These are phyloP conservation scores for Poteriospumella lacustris DNA, from an alignment of 108 stramenopile genomes.

Conservation along the genomic window DNA sequence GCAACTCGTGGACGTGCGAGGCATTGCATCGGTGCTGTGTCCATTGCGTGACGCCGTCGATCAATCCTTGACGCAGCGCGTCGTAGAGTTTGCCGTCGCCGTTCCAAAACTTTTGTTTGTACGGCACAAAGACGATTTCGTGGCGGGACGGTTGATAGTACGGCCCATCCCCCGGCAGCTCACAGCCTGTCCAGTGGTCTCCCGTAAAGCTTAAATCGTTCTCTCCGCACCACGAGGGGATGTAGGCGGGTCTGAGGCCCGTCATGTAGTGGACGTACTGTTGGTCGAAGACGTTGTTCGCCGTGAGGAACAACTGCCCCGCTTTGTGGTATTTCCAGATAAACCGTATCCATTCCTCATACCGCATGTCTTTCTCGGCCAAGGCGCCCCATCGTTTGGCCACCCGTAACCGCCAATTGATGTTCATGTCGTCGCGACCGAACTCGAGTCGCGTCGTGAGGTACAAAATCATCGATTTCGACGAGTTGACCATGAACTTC, in stretches of 20 bases:
- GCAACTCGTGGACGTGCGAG: background rate
- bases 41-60: no score
- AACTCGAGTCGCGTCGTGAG: constrained; percentile 26
- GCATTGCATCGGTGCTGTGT: no score
- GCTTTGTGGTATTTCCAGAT: background rate
- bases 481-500: background rate
- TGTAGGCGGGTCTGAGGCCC: background rate
- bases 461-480: constrained; percentile 13
- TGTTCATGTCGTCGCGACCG: constrained; percentile 16
- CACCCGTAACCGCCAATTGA: constrained; percentile 3
- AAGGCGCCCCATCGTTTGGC: background rate
- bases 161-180: background rate
- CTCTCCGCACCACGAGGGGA: constrained; percentile 19
- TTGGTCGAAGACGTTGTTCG: constrained; percentile 25
- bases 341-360: background rate
- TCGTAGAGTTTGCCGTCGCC: no score
- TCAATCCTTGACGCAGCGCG: no score
- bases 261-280: constrained; percentile 29
- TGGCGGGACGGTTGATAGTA: background rate
- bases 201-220: background rate
- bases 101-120: background rate
- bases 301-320: background rate
- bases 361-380: background rate
- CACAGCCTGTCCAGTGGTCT: background rate
- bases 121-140: background rate